phyloP scores from a whole-genome alignment of 495 filamentous ascomycete species.

The Emericellopsis terricola region DNA sequence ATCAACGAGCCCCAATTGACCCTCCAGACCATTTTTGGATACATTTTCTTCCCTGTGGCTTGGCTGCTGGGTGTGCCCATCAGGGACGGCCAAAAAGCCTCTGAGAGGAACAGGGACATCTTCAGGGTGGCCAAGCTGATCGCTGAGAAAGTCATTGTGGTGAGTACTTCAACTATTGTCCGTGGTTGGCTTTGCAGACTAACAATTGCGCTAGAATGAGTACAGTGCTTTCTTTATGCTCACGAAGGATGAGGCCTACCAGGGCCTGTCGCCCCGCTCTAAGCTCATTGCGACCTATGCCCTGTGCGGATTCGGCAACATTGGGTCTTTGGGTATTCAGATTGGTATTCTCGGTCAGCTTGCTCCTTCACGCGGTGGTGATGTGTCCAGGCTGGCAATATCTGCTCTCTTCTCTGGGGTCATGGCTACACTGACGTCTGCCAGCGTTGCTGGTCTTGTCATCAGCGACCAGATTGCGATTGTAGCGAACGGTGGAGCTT shows the following conservation, averaged over 20 bases:
- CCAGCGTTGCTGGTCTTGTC: constrained; percentile 50
- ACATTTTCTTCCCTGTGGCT: constrained; percentile 67
- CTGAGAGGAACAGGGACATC: constrained; percentile 48
- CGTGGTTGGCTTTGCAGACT: background rate
- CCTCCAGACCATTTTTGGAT: constrained; percentile 61
- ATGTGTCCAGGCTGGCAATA: constrained; percentile 58
- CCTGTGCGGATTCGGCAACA: constrained; percentile 64
- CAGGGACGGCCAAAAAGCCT: too few relatives aligned
- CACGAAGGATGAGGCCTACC: constrained; percentile 26
- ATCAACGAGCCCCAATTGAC: constrained; percentile 51
- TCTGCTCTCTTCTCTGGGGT: constrained; percentile 65
- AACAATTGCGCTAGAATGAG: constrained; percentile 30
- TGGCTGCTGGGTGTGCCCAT: constrained; percentile 77
- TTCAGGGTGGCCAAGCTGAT: constrained; percentile 62
- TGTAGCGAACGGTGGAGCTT: background rate
- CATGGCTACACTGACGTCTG: constrained; percentile 62
- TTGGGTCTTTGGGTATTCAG: constrained; percentile 67
- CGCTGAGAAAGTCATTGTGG: constrained; percentile 60
- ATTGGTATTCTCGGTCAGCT: constrained; percentile 75
- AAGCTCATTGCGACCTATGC: constrained; percentile 55
- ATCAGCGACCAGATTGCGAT: constrained; percentile 3
- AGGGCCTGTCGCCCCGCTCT: constrained; percentile 44
- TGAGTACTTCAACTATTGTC: background rate
- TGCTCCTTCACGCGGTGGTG: constrained; percentile 49
- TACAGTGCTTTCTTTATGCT: constrained; percentile 45